A percentile compares a stretch with the other conserved stretches of the same genome.
These are phyloP conservation scores for Fusarium austroafricanum DNA, from an alignment of 2,329 filamentous ascomycete genomes.

Conservation along the genomic window DNA sequence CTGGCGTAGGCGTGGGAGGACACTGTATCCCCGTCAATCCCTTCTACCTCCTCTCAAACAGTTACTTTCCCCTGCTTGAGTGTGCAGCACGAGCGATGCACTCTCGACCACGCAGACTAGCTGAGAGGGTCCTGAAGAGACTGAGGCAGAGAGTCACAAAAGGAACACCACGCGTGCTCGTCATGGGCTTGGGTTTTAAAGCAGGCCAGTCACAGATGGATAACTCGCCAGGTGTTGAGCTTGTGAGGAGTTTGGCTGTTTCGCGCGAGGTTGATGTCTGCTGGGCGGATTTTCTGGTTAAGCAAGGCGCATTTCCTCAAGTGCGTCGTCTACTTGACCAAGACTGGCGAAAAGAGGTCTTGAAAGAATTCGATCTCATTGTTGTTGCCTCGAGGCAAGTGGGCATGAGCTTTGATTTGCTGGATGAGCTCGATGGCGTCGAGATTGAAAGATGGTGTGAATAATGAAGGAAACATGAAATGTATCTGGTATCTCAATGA, in stretches of 20 bases:
- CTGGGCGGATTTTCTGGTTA: slow-evolving; percentile 57
- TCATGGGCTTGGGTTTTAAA: no score
- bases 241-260: slow-evolving; percentile 51
- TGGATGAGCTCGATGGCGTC: slow-evolving; percentile 51
- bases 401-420: slow-evolving; percentile 52
- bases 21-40: no score
- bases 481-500: not conserved
- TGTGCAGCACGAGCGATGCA: no score
- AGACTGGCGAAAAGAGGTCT: slow-evolving; percentile 51
- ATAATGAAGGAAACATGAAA: not conserved
- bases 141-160: no score
- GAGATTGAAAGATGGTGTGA: slow-evolving; percentile 55
- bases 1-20: no score
- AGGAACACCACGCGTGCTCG: no score
- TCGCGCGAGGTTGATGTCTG: slow-evolving; percentile 52
- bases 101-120: no score
- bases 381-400: slow-evolving; percentile 56
- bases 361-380: slow-evolving; percentile 55
- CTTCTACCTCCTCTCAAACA: no score
- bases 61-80: no score
- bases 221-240: slow-evolving; percentile 58
- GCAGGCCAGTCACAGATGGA: slow-evolving; percentile 48
- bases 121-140: no score
- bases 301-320: slow-evolving; percentile 53
- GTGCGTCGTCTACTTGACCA: slow-evolving; percentile 51